phyloP scores from a whole-genome alignment of 441 rosid genomes.

The Adansonia gregorii region DNA sequence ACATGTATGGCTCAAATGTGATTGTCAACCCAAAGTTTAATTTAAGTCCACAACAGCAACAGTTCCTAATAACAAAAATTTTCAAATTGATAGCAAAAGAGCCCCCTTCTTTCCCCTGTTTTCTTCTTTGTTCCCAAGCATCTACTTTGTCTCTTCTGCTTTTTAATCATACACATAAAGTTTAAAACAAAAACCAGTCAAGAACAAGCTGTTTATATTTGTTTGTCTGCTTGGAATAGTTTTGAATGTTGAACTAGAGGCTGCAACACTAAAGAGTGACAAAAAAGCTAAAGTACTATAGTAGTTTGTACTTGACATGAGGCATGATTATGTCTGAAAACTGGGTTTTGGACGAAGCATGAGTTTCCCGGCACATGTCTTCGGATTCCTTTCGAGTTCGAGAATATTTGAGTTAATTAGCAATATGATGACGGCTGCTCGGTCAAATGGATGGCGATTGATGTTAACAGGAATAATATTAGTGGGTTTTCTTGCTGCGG shows the following conservation, averaged over 20 bases:
- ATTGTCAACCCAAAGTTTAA: not conserved
- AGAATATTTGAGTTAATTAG: not conserved
- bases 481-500: constrained; percentile 35
- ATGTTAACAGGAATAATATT: constrained; percentile 30
- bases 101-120: not conserved
- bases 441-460: constrained; percentile 33
- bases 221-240: not conserved
- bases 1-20: not conserved
- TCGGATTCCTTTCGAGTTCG: not conserved
- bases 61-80: not conserved
- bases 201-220: not conserved
- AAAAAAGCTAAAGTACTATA: not conserved
- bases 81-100: not conserved
- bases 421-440: constrained; percentile 33
- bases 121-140: not conserved
- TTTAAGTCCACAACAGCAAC: not conserved
- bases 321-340: not conserved
- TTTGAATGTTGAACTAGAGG: not conserved
- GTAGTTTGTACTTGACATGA: not conserved
- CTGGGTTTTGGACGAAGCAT: not conserved
- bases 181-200: not conserved
- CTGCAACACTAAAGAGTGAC: not conserved
- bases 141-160: not conserved
- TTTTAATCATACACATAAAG: not conserved
- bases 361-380: not conserved